phyloP scores from a whole-genome alignment of 371 early-diverging fungal species.

The Rhizopus stolonifer region DNA sequence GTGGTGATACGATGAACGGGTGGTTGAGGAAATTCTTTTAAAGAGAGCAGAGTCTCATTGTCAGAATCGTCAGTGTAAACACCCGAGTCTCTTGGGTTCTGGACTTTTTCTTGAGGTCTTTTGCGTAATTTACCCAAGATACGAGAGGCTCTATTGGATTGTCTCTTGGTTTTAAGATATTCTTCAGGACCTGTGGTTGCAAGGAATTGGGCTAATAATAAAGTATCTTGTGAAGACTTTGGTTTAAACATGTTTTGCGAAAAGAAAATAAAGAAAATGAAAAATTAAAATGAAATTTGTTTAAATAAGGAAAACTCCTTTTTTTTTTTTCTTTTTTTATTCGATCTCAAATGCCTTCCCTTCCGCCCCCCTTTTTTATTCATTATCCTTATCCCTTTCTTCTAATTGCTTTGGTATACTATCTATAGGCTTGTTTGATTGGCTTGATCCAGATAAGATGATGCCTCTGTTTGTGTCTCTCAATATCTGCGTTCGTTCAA shows the following conservation, averaged over 20 bases:
- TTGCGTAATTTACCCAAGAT: constrained; percentile 32
- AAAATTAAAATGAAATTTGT: too few species aligned
- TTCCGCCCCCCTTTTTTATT: not conserved
- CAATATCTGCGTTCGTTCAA: not conserved
- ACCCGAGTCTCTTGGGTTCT: constrained; percentile 34
- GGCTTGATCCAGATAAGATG: not conserved
- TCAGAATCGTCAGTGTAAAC: constrained; percentile 42
- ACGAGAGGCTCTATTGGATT: constrained; percentile 33
- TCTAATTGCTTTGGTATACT: constrained; percentile 18
- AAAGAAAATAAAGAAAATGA: too few species aligned
- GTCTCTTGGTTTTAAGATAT: constrained; percentile 14
- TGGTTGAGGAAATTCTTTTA: constrained; percentile 21
- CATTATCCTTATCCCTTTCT: not conserved
- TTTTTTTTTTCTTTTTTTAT: not conserved
- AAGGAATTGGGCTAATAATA: constrained; percentile 37
- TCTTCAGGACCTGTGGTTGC: constrained; percentile 42
- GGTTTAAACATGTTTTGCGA: not conserved
- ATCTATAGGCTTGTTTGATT: not conserved
- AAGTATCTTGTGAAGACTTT: constrained; percentile 21
- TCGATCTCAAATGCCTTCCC: not conserved
- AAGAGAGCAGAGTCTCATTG: constrained; percentile 17
- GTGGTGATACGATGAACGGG: not conserved
- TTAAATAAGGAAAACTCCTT: not conserved
- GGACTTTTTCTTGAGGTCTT: constrained; percentile 8
- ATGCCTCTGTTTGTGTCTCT: not conserved